phyloP scores from a whole-genome alignment of 2,329 filamentous ascomycete species.

The Cladosporium cucumerinum region DNA sequence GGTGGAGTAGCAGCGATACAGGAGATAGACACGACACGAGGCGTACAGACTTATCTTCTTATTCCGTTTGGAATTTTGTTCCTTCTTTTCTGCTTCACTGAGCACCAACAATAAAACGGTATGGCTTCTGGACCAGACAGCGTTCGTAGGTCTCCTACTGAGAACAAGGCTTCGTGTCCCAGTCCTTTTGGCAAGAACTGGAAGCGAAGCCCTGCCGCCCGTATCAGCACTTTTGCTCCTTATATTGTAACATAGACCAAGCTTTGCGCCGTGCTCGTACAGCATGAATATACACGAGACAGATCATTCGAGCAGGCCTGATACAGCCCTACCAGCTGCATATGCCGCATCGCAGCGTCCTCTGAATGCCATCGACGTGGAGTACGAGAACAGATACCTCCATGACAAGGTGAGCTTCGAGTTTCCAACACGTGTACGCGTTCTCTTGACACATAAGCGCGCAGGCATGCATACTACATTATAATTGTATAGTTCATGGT shows the following conservation, averaged over 20 bases:
- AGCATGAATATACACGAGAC: neutral
- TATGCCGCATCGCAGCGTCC: too few relatives aligned
- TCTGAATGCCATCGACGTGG: too few relatives aligned
- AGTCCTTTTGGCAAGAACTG: neutral
- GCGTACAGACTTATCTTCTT: neutral
- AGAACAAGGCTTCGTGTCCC: neutral
- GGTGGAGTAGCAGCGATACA: neutral
- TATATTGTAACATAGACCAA: neutral
- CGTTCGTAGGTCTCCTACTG: neutral
- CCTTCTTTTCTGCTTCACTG: neutral
- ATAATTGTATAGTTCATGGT: neutral
- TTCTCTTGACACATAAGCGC: neutral
- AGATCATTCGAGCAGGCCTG: neutral
- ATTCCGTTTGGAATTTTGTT: neutral
- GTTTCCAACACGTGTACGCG: neutral
- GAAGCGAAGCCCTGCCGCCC: neutral
- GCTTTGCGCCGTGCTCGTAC: neutral
- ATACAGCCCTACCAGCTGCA: too few relatives aligned
- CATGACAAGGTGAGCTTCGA: too few relatives aligned
- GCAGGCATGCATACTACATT: neutral
- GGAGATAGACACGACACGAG: neutral
- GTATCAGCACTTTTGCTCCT: neutral
- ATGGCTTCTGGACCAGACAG: neutral
- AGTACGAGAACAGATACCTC: too few relatives aligned
- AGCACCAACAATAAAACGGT: neutral